Base-by-base conservation (phyloP, 805 yeast species). In the Wickerhamiella parazyma region DNA sequence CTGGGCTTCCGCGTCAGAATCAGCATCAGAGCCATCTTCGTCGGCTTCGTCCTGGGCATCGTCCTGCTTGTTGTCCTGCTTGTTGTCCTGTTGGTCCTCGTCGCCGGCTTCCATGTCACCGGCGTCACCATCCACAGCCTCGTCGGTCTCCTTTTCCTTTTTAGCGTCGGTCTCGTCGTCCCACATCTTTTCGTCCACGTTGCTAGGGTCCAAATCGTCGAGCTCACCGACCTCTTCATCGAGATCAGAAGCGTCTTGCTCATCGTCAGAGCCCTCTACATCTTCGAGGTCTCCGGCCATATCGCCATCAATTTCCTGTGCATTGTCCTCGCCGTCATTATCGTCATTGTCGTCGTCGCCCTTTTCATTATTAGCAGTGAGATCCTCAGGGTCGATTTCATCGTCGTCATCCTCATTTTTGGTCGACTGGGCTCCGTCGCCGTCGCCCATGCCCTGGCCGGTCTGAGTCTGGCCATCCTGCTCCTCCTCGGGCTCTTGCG, bases 161-260 rank as follows among this genome's bases (percentile, higher is more conserved):
- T 73, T 70, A 49, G 74, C 74, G 12, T 78, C 85, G 45, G 76
- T 71, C 10, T 89, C 86, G 55, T 87, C 96, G 55, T 89, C 91
- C 95, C 97, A 89, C 95, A 85, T 85, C 63, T 85, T 89, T 51
- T 89, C 96, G 59, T 89, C 97, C 40, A 89, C 76, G 3, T 95
- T 94, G 62, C 86, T 84, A 1, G 95, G 95, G 67, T 87, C 97
- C 49, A 80, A 68, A 45, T 85, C 94, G 58, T 83, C 94, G 25
- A 89, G 64, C 55, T 87, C 83, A 50, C 89, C 96, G 34, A 86
- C 71, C 56, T 86, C 89, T 50, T 87, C 95, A 56, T 87, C 95
- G 44, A 83, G 55, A 2, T 83, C 93, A 37, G 81, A 79, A 1
- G 61, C 69, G 6, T 75, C 75, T 2, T 71, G 71, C 1, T 66